phyloP scores from a whole-genome alignment of 805 yeast species.

The Komagataella populi region DNA sequence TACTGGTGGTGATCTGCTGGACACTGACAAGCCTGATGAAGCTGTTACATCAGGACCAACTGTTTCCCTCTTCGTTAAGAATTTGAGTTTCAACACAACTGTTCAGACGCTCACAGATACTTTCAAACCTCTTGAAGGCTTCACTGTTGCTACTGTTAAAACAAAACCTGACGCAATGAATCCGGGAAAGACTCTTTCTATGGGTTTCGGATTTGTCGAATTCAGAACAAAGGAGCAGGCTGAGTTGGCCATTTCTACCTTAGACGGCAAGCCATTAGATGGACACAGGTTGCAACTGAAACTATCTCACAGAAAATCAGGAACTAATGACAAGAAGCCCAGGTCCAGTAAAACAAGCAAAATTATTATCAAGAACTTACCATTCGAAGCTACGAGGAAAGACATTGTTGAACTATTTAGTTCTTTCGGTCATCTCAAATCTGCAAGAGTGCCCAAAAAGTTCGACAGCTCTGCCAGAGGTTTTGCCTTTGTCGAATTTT shows the following conservation, averaged over 20 bases:
- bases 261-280: conserved; percentile 70
- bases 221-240: conserved; percentile 74
- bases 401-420: conserved; percentile 89
- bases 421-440: conserved; percentile 86
- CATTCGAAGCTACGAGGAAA: conserved; percentile 89
- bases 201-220: conserved; percentile 98
- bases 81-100: conserved; percentile 77
- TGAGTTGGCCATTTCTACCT: conserved; percentile 49
- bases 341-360: conserved; percentile 43
- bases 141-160: conserved; percentile 68
- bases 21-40: conserved; percentile 11
- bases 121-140: conserved; percentile 68
- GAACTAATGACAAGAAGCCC: conserved; percentile 13
- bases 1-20: conserved; percentile 30
- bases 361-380: conserved; percentile 90
- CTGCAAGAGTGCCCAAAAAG: conserved; percentile 93
- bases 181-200: conserved; percentile 54
- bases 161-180: conserved; percentile 80
- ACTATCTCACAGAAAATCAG: conserved; percentile 59
- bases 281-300: conserved; percentile 88
- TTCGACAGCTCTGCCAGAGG: conserved; percentile 94
- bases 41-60: conserved; percentile 52
- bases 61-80: conserved; percentile 82
- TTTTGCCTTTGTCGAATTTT: conserved; percentile 92
- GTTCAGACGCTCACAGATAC: conserved; percentile 36